These are phyloP conservation scores for Daldinia sp. DNA, from an alignment of 2,329 filamentous ascomycete genomes.

Conservation along the genomic window DNA sequence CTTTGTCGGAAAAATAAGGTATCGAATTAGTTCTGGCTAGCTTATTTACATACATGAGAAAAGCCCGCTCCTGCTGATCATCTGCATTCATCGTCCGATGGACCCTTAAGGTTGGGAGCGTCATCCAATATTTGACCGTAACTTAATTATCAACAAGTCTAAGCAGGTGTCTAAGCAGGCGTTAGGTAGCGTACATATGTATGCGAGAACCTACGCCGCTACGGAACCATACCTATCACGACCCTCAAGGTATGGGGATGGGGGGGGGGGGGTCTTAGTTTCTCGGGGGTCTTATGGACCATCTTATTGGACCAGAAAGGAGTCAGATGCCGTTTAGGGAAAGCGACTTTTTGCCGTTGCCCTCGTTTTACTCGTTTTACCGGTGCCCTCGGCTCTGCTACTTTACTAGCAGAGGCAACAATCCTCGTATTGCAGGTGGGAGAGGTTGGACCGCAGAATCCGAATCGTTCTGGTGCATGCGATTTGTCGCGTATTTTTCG, in stretches of 20 bases:
- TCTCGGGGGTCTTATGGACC: constrained; percentile 8
- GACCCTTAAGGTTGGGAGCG: constrained; percentile 14
- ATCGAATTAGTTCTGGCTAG: constrained; percentile 14
- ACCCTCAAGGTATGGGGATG: neutral
- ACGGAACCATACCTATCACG: constrained; percentile 3
- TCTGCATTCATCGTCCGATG: constrained; percentile 32
- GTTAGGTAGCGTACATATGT: neutral
- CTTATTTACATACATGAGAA: constrained; percentile 1
- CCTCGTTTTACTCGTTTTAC: constrained; percentile 27
- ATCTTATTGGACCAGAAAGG: constrained; percentile 35
- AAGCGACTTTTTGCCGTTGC: constrained; percentile 33
- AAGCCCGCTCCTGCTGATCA: constrained; percentile 17
- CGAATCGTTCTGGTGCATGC: constrained; percentile 31
- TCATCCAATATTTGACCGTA: constrained; percentile 23
- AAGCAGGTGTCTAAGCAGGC: neutral
- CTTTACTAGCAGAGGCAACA: constrained; percentile 5
- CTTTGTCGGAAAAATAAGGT: constrained; percentile 4
- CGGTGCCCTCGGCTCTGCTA: constrained; percentile 17
- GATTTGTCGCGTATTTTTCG: constrained; percentile 18
- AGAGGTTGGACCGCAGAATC: constrained; percentile 33
- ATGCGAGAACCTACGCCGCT: constrained; percentile 25
- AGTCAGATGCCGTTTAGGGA: constrained; percentile 43
- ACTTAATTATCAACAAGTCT: constrained; percentile 1
- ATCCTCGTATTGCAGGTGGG: constrained; percentile 35
- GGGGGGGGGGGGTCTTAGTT: constrained; percentile 16